Evolutionary conservation across 2,329 filamentous ascomycete species (phyloP).

Genomic region (Phialemoniopsis sp.): DNA sequence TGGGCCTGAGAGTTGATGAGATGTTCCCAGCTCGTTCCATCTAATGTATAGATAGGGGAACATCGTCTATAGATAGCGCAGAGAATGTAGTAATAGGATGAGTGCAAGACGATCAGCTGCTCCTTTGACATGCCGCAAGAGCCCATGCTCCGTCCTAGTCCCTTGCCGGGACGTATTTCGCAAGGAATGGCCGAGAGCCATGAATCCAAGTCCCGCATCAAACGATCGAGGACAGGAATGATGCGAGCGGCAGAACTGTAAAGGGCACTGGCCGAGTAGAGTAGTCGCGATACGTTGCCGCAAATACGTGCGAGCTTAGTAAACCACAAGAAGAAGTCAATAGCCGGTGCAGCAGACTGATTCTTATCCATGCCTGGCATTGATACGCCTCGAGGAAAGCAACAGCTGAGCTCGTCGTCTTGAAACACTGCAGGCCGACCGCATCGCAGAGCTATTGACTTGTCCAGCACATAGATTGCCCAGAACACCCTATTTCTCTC

Average conservation of each 20-base stretch:
- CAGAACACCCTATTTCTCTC: conserved; percentile 6
- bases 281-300: conserved; percentile 1
- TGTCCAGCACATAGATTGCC: conserved; percentile 5
- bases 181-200: conserved; percentile 1
- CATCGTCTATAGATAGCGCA: conserved; percentile 6
- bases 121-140: background rate
- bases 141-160: background rate
- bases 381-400: conserved; percentile 1
- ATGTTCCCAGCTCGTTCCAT: no score
- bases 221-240: background rate
- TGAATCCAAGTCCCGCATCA: background rate
- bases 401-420: conserved; percentile 4
- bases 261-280: conserved; percentile 3
- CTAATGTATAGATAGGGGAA: no score
- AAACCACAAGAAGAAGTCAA: conserved; percentile 4
- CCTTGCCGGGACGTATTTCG: conserved; percentile 1
- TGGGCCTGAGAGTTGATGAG: no score
- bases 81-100: conserved; percentile 4
- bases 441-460: conserved; percentile 4
- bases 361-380: no score
- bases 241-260: background rate
- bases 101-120: conserved; percentile 3
- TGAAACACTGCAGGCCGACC: conserved; percentile 1
- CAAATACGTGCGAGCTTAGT: conserved; percentile 2
- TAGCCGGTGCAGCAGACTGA: background rate